Evolutionary conservation across 345 rosid genomes (phyloP).

Genomic region (Heritiera fomes): DNA sequence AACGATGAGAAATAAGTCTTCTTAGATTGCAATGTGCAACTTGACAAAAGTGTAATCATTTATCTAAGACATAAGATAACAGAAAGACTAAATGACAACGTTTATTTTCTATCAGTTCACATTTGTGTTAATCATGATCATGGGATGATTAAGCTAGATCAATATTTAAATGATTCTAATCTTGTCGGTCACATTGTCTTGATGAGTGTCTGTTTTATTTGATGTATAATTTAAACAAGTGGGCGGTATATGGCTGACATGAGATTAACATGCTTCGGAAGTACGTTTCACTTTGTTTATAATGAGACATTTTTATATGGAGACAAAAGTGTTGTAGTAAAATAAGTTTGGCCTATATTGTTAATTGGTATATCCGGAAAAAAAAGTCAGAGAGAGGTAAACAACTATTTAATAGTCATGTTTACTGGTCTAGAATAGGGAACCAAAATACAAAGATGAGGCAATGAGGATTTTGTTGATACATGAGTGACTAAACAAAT

Average conservation of each 20-base stretch:
- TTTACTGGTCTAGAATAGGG: neutral
- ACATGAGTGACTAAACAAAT: neutral
- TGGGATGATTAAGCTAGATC: neutral
- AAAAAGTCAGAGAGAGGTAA: neutral
- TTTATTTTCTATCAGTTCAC: neutral
- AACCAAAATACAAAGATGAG: neutral
- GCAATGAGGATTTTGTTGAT: neutral
- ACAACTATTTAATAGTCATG: neutral
- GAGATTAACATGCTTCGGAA: slow-evolving; percentile 8
- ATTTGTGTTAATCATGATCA: slow-evolving; percentile 11
- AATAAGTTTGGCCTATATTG: neutral
- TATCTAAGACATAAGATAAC: neutral
- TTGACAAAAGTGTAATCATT: neutral
- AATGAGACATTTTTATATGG: neutral
- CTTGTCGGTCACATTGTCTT: slow-evolving; percentile 1
- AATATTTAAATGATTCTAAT: slow-evolving; percentile 5
- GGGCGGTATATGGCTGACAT: slow-evolving; percentile 8
- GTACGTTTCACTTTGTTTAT: slow-evolving; percentile 7
- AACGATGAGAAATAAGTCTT: neutral
- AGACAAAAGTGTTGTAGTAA: neutral
- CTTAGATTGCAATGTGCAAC: neutral
- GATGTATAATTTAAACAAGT: neutral
- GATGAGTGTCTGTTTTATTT: neutral
- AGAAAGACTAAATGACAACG: neutral
- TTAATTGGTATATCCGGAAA: too few relatives aligned